Conservation (phyloP, 2,329 filamentous ascomycete genomes). For the Stemphylium lycopersici region DNA sequence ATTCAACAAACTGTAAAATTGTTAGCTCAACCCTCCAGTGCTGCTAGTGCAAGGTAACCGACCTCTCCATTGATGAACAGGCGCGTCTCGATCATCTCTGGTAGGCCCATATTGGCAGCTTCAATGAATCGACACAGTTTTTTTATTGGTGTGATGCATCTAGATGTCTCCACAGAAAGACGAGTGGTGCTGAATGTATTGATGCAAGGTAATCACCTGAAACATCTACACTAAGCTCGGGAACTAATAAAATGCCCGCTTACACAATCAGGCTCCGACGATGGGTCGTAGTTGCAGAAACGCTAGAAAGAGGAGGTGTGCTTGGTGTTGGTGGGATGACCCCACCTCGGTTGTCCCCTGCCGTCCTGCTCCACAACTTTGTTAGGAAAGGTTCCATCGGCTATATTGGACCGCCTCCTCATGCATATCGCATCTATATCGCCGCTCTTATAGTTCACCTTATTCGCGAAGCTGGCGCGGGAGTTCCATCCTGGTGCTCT, state of each 20-base stretch:
- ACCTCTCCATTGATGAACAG: conserved; percentile 47
- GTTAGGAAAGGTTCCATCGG: conserved; percentile 23
- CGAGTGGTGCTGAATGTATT: background rate
- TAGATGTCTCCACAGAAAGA: background rate
- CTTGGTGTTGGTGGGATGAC: conserved; percentile 8
- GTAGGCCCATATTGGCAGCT: conserved; percentile 32
- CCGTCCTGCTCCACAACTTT: conserved; percentile 9
- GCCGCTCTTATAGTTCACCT: conserved; percentile 20
- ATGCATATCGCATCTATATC: conserved; percentile 15
- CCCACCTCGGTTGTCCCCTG: conserved; percentile 16
- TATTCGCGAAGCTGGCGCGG: conserved; percentile 18
- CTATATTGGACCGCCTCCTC: conserved; percentile 27
- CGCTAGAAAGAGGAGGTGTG: conserved; percentile 1
- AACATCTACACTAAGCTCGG: background rate
- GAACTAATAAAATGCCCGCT: background rate
- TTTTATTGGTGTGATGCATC: background rate
- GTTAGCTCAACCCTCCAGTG: conserved; percentile 5
- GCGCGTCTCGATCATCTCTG: conserved; percentile 41
- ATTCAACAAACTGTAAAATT: conserved; percentile 34
- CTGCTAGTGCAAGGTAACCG: background rate
- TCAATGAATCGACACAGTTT: background rate
- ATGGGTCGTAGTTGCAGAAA: background rate
- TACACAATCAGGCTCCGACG: background rate
- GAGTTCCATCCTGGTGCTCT: conserved; percentile 8
- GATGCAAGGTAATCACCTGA: background rate